These are phyloP conservation scores for Auricularia heimuer DNA, from an alignment of 768 basidiomycete species.

Conservation along the genomic window DNA sequence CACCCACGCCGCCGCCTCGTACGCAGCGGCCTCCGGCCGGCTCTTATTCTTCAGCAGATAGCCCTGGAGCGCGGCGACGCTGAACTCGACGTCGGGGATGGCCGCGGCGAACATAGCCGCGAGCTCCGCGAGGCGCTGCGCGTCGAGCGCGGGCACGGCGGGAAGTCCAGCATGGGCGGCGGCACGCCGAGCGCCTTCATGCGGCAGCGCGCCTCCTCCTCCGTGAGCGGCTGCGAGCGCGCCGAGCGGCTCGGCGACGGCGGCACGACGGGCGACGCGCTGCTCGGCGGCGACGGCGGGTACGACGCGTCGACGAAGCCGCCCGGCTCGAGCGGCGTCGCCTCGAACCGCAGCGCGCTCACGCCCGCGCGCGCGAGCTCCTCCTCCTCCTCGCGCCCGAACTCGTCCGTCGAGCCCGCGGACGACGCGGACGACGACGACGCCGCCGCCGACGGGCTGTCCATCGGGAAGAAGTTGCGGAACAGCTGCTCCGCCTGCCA, in stretches of 20 bases:
- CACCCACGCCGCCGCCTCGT: constrained; percentile 63
- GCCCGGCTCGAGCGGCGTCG: neutral
- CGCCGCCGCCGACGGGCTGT: neutral
- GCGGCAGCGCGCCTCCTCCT: neutral
- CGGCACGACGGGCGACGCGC: neutral
- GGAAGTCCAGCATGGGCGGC: neutral
- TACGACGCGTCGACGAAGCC: neutral
- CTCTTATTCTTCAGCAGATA: constrained; percentile 82
- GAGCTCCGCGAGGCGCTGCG: constrained; percentile 50
- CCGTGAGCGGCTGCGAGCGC: neutral
- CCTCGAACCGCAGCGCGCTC: neutral
- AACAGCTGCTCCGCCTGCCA: constrained; percentile 82
- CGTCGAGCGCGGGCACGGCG: constrained; percentile 32
- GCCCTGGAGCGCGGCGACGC: constrained; percentile 83
- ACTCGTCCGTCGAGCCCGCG: neutral
- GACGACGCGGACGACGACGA: neutral
- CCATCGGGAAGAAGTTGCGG: constrained; percentile 75
- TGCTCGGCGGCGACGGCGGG: constrained; percentile 2
- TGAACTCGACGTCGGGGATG: constrained; percentile 79
- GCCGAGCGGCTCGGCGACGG: neutral
- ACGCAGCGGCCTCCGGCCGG: constrained; percentile 65
- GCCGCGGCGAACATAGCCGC: constrained; percentile 73
- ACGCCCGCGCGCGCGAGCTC: constrained; percentile 1
- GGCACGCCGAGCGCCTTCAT: neutral
- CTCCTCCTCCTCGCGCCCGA: neutral